Conservation (phyloP, 306 rosid genomes). For the Cyamopsis tetragonoloba region DNA sequence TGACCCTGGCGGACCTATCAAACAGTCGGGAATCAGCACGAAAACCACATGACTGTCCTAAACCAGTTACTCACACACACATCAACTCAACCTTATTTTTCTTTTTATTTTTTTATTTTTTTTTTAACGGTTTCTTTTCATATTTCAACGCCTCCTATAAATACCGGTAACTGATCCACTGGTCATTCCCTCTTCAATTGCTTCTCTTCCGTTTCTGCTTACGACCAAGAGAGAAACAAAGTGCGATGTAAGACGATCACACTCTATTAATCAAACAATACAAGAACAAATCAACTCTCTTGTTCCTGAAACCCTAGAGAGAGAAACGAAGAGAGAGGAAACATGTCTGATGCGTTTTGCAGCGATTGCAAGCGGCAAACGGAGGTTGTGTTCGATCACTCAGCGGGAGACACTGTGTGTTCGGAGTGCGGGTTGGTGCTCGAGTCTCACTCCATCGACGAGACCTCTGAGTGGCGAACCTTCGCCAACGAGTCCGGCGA, state of each 20-base stretch:
- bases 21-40: too few species aligned
- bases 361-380: slow-evolving; percentile 87
- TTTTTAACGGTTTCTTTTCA: too few species aligned
- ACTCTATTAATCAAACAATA: not conserved
- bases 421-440: slow-evolving; percentile 93
- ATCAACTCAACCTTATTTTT: not conserved
- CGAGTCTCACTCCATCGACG: slow-evolving; percentile 93
- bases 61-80: not conserved
- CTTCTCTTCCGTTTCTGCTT: not conserved
- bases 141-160: slow-evolving; percentile 3
- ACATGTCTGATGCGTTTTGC: slow-evolving; percentile 87
- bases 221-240: not conserved
- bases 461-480: slow-evolving; percentile 89
- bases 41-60: slow-evolving; percentile 25
- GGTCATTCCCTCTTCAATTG: too few species aligned
- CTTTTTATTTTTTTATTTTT: not conserved
- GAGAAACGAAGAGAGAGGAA: not conserved
- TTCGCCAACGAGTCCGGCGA: slow-evolving; percentile 96
- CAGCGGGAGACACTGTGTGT: slow-evolving; percentile 89
- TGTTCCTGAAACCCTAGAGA: slow-evolving; percentile 17
- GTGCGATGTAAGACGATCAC: not conserved
- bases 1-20: too few species aligned
- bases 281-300: not conserved
- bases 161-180: too few species aligned
- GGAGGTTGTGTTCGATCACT: slow-evolving; percentile 89